Conservation (phyloP, 192 early-diverging fungal genomes). For the Gigaspora rosea region DNA sequence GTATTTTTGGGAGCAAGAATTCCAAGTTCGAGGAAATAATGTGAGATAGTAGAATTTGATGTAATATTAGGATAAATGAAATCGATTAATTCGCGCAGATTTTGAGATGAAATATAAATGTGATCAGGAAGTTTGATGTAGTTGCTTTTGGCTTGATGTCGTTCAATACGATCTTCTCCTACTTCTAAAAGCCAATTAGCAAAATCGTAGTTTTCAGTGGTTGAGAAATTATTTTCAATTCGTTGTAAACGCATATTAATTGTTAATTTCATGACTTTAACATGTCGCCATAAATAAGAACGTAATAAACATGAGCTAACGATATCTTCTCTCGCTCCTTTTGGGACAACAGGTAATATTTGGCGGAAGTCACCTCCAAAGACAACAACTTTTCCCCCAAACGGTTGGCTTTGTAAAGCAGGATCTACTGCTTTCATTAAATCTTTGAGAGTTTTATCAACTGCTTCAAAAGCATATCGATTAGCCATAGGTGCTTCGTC, state of each 20-base stretch:
- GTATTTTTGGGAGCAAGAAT: slow-evolving; percentile 33
- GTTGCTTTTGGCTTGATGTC: neutral
- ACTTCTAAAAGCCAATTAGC: slow-evolving; percentile 7
- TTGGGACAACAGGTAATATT: no score
- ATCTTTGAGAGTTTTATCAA: no score
- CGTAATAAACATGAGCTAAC: no score
- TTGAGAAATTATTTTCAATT: neutral
- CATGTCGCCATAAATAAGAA: no score
- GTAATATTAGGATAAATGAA: slow-evolving; percentile 19
- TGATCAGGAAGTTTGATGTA: neutral
- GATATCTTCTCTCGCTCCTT: no score
- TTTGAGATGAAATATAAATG: slow-evolving; percentile 4
- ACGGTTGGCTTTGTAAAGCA: no score
- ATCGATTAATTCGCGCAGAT: neutral
- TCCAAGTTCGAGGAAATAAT: neutral
- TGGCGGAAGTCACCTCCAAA: no score
- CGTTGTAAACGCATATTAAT: neutral
- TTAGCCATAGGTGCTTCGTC: no score
- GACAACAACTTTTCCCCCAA: no score
- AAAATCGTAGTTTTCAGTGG: slow-evolving; percentile 22
- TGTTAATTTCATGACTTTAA: no score
- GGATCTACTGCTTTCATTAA: no score
- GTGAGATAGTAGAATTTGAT: neutral
- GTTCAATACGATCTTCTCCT: neutral
- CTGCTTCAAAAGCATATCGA: neutral